Conservation (phyloP, 1,284 basidiomycete genomes). For the Marasmius fiardii region DNA sequence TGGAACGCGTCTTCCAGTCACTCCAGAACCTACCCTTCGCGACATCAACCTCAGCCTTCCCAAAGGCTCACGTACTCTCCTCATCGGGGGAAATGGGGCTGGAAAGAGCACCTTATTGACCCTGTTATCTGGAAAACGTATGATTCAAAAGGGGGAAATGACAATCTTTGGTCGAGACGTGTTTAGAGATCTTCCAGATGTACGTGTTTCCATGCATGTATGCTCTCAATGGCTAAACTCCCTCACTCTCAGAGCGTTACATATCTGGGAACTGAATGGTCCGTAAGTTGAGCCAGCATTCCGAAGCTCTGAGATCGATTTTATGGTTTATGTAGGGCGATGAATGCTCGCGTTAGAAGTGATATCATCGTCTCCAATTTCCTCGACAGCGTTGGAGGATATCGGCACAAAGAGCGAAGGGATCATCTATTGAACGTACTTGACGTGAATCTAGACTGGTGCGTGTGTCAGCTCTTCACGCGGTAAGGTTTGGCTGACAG, state of each 20-base stretch:
- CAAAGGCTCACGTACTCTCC: conserved; percentile 10
- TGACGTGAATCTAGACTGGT: conserved; percentile 87
- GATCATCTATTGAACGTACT: conserved; percentile 88
- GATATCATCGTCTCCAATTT: conserved; percentile 91
- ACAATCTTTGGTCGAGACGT: conserved; percentile 81
- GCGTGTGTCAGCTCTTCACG: not conserved
- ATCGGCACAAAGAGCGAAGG: conserved; percentile 86
- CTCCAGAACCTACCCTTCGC: conserved; percentile 6
- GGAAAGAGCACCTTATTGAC: conserved; percentile 96
- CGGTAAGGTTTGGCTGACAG: not conserved
- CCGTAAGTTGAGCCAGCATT: conserved; percentile 19
- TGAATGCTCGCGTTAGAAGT: conserved; percentile 93
- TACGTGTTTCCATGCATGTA: not conserved
- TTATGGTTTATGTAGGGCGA: conserved; percentile 57
- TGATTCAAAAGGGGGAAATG: conserved; percentile 70
- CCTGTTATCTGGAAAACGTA: conserved; percentile 90
- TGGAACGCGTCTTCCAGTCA: conserved; percentile 4
- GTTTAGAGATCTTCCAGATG: conserved; percentile 70
- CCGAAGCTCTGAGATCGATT: not conserved
- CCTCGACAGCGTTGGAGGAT: conserved; percentile 95
- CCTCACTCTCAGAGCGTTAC: conserved; percentile 49
- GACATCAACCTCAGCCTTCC: conserved; percentile 9
- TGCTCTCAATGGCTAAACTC: not conserved
- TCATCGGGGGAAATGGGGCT: conserved; percentile 40
- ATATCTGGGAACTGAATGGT: conserved; percentile 93